phyloP scores from a whole-genome alignment of 768 basidiomycete species.

The Kwoniella shandongensis region DNA sequence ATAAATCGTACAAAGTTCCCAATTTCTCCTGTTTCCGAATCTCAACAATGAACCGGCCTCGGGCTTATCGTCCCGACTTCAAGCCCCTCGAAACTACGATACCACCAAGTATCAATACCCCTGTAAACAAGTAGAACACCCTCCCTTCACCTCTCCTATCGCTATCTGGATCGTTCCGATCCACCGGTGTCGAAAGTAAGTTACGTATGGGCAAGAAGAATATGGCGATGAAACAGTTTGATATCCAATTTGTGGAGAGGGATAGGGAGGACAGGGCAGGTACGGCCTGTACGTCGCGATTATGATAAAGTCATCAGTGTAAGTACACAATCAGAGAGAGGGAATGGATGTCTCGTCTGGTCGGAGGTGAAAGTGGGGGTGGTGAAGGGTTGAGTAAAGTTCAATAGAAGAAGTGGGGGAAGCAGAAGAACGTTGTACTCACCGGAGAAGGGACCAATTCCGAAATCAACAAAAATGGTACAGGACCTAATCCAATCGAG shows the following conservation, averaged over 20 bases:
- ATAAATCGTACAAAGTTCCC: too few relatives aligned
- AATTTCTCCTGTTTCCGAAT: too few relatives aligned
- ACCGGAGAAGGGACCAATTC: slow-evolving; percentile 82
- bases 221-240: slow-evolving; percentile 81
- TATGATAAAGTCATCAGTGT: too few relatives aligned
- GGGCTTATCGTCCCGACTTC: slow-evolving; percentile 1
- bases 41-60: not conserved
- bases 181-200: slow-evolving; percentile 55
- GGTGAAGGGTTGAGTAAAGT: not conserved
- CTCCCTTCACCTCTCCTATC: slow-evolving; percentile 68
- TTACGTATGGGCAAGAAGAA: slow-evolving; percentile 81
- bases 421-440: slow-evolving; percentile 55
- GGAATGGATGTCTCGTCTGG: slow-evolving; percentile 37
- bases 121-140: slow-evolving; percentile 83
- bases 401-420: slow-evolving; percentile 48
- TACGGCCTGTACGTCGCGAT: slow-evolving; percentile 65
- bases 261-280: slow-evolving; percentile 74
- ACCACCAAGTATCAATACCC: slow-evolving; percentile 55
- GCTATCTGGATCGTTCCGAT: slow-evolving; percentile 49
- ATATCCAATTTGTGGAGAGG: slow-evolving; percentile 74
- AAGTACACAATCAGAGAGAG: slow-evolving; percentile 1
- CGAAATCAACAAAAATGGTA: slow-evolving; percentile 89
- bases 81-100: slow-evolving; percentile 40
- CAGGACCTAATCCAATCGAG: slow-evolving; percentile 82
- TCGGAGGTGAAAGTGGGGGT: slow-evolving; percentile 41